These are phyloP conservation scores for Xylaria intraflava DNA, from an alignment of 495 filamentous ascomycete genomes.

Conservation along the genomic window DNA sequence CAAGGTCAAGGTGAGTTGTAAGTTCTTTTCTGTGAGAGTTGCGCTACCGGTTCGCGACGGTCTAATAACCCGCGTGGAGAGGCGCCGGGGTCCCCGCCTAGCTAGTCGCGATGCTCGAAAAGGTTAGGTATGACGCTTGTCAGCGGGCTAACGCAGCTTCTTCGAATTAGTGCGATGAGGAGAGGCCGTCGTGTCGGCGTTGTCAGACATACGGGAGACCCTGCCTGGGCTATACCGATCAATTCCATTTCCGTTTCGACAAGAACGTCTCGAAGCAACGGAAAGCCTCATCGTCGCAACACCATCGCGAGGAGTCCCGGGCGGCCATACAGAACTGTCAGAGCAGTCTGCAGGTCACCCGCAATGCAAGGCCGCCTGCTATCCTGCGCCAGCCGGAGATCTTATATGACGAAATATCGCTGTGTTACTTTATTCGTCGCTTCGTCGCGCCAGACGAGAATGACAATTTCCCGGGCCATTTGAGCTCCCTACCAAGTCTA, in stretches of 20 bases:
- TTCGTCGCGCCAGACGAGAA: conserved; percentile 18
- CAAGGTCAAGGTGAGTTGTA: conserved; percentile 17
- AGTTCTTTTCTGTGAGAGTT: not conserved
- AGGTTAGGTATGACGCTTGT: not conserved
- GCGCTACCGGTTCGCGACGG: too few relatives aligned
- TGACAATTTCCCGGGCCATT: conserved; percentile 18
- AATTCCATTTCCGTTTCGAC: conserved; percentile 21
- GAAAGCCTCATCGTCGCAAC: not conserved
- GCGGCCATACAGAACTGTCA: not conserved
- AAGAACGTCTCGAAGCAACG: conserved; percentile 7
- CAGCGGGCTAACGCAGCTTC: not conserved
- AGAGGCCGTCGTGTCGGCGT: conserved; percentile 18
- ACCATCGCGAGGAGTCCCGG: not conserved
- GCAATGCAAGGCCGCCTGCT: not conserved
- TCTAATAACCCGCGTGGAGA: too few relatives aligned
- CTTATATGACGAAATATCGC: conserved; percentile 18
- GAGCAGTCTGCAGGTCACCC: not conserved
- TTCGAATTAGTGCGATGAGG: conserved; percentile 17
- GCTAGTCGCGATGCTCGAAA: not conserved
- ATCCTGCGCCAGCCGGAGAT: conserved; percentile 6
- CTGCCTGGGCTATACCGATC: conserved; percentile 22
- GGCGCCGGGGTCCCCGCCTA: not conserved
- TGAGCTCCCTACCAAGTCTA: conserved; percentile 19
- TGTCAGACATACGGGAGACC: conserved; percentile 20
- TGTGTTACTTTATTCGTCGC: conserved; percentile 21